Conservation (phyloP, 192 early-diverging fungal genomes). For the Backusella macrospora region DNA sequence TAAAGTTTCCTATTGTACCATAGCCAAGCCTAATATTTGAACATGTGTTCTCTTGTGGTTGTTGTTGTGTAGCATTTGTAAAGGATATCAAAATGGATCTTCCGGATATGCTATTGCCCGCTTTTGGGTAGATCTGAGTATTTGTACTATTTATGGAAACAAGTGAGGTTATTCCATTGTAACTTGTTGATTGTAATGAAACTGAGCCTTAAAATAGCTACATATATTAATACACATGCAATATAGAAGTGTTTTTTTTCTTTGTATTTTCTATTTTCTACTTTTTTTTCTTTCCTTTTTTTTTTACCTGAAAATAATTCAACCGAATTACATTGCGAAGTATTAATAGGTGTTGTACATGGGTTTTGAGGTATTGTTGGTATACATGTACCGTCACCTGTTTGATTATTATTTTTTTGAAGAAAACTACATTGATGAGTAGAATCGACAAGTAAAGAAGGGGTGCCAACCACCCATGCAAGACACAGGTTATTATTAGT, state of each 20-base stretch:
- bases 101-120: conserved; percentile 15
- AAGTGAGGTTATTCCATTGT: conserved; percentile 12
- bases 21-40: conserved; percentile 26
- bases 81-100: conserved; percentile 23
- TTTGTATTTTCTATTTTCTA: not conserved
- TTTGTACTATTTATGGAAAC: conserved; percentile 29
- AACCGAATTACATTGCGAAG: conserved; percentile 14
- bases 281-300: not conserved
- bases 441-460: conserved; percentile 20
- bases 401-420: not conserved
- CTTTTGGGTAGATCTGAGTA: conserved; percentile 4
- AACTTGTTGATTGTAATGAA: not conserved
- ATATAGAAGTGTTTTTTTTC: not conserved
- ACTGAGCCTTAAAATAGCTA: not conserved
- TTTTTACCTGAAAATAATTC: conserved; percentile 26
- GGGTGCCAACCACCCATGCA: conserved; percentile 23
- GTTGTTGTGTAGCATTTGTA: conserved; percentile 22
- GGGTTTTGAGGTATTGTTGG: conserved; percentile 17
- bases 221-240: not conserved
- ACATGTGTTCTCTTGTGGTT: conserved; percentile 18
- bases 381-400: not conserved
- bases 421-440: conserved; percentile 28
- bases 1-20: conserved; percentile 23
- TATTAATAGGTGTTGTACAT: conserved; percentile 12
- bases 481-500: conserved; percentile 14